Conservation (phyloP, 2,329 filamentous ascomycete species). For the Microthyrium microscopicum region DNA sequence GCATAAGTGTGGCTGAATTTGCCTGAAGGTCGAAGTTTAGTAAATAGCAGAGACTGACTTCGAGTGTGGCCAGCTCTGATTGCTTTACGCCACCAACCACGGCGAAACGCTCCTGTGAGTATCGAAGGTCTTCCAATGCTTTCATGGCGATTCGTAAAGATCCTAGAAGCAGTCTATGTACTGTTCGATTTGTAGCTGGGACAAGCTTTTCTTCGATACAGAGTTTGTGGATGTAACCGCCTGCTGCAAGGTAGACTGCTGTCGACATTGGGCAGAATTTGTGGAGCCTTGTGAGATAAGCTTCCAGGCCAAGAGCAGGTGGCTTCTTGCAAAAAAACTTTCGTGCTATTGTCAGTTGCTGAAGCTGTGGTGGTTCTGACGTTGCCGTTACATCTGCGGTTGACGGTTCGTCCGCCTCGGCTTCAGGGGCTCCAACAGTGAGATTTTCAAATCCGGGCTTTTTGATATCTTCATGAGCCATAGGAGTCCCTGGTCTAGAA, state of each 20-base stretch:
- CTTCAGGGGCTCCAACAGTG: slow-evolving; percentile 32
- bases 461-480: slow-evolving; percentile 23
- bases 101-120: slow-evolving; percentile 68
- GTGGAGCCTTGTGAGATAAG: slow-evolving; percentile 77
- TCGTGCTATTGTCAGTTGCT: slow-evolving; percentile 72
- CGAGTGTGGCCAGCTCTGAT: slow-evolving; percentile 62
- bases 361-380: slow-evolving; percentile 50
- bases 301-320: slow-evolving; percentile 64
- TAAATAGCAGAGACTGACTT: slow-evolving; percentile 50
- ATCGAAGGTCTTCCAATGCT: slow-evolving; percentile 80
- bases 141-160: slow-evolving; percentile 83
- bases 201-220: slow-evolving; percentile 58
- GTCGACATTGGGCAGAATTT: slow-evolving; percentile 87
- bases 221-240: slow-evolving; percentile 71
- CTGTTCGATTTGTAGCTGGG: slow-evolving; percentile 65
- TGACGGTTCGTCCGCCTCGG: slow-evolving; percentile 30
- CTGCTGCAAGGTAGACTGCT: slow-evolving; percentile 80
- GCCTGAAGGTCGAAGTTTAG: slow-evolving; percentile 24
- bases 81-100: slow-evolving; percentile 79
- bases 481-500: slow-evolving; percentile 21
- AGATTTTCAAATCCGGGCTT: slow-evolving; percentile 19
- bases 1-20: too few relatives aligned
- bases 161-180: slow-evolving; percentile 71
- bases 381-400: slow-evolving; percentile 15
- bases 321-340: slow-evolving; percentile 87